Base-by-base conservation (phyloP, 345 rosid species). In the Populus alba region DNA sequence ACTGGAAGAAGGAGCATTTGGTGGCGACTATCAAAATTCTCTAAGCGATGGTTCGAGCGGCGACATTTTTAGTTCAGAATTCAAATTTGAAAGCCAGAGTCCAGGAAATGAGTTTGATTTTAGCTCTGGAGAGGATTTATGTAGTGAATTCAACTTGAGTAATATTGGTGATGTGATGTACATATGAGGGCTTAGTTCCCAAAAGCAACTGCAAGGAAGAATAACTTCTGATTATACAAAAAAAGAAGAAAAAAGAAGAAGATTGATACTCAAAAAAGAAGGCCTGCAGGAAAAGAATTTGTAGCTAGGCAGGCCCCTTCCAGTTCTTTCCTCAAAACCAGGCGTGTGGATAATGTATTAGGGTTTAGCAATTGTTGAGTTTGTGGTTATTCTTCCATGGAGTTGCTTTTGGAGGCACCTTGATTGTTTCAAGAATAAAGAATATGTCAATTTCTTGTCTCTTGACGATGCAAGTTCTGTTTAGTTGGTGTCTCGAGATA, bases 41-140 rank as follows among this genome's bases (percentile, higher is more conserved):
- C 47, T 11, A 20, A 75, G 77, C 66, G 77, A 79, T 41, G 83
- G 78, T 17, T 87, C 84, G 7, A 63, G 77, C 10, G 82, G 78
- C n/a, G 87, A 91, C 45, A 78, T 87, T 75, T 81, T 82, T 71
- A 74, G 79, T 74, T 68, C 93, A 25, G 79, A 81, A 66, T 88
- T 92, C 81, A 84, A 86, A 65, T 87, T 90, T 12, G 87, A 85
- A 79, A 76, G 80, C 72, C 91, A 82, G 65, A 83, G 79, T 76
- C 70, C 86, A n/a, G 91, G 88, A 74, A 83, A 73, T 69, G 88
- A 77, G 47, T 87, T 87, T 10, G 85, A 82, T 75, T 85, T 86
- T 39, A 55, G 84, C 45, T 74, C 80, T 1, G 86, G 82, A 67
- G 85, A 87, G 49, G 84, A 83, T 45, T 66, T 84, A 20, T 85